phyloP scores from a whole-genome alignment of 164 flowering plant species.

The Vitis cinerea region DNA sequence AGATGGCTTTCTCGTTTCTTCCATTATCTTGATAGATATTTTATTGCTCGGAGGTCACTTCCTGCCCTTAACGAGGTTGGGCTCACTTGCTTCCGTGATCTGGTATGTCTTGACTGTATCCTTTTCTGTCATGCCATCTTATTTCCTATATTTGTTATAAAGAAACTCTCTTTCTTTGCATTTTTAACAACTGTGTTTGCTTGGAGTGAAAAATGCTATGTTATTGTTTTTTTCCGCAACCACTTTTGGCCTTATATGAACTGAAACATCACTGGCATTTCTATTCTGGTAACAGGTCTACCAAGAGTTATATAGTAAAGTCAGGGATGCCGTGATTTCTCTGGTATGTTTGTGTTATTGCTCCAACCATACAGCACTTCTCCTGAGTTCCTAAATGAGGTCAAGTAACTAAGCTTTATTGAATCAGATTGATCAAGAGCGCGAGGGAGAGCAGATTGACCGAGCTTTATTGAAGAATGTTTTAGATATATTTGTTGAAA shows the following conservation, averaged over 20 bases:
- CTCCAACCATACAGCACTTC: background rate
- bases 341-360: slow-evolving; percentile 36
- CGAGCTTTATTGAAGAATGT: slow-evolving; percentile 76
- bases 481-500: slow-evolving; percentile 74
- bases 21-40: slow-evolving; percentile 84
- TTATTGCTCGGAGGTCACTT: slow-evolving; percentile 84
- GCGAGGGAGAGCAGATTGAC: slow-evolving; percentile 79
- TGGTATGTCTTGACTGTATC: slow-evolving; percentile 41
- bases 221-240: background rate
- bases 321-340: slow-evolving; percentile 76
- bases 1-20: slow-evolving; percentile 97
- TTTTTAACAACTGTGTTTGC: background rate
- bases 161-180: background rate
- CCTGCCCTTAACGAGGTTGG: slow-evolving; percentile 90
- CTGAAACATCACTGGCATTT: background rate
- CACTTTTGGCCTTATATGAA: background rate
- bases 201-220: background rate
- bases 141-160: background rate
- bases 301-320: slow-evolving; percentile 60
- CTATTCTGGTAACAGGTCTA: slow-evolving; percentile 50
- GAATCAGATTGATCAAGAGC: slow-evolving; percentile 57
- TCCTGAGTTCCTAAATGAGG: background rate
- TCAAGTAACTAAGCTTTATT: background rate
- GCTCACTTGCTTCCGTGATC: slow-evolving; percentile 84
- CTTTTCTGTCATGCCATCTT: background rate